A percentile compares a stretch with the other conserved stretches of the same genome.
Evolutionary conservation across 2,329 filamentous ascomycete genomes (phyloP).

Genomic region (Talaromyces sp.): DNA sequence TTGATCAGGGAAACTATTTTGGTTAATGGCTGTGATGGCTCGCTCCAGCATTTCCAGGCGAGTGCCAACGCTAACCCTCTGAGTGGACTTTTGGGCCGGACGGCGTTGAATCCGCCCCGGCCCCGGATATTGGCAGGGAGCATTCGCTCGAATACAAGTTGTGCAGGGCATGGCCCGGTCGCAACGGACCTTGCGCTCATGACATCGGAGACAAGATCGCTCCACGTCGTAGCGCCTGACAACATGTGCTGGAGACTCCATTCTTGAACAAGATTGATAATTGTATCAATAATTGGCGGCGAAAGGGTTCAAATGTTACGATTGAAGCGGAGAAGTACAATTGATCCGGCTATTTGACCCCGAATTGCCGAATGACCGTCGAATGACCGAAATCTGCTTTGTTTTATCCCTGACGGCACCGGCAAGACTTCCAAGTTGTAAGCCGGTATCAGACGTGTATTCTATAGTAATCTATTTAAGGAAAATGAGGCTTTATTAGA

Average conservation of each 20-base stretch:
- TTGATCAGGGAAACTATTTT: not conserved
- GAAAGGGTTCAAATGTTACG: not conserved
- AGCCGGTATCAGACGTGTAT: too few relatives aligned
- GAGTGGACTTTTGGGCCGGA: conserved; percentile 11
- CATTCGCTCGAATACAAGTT: conserved; percentile 18
- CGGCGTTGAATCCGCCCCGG: conserved; percentile 19
- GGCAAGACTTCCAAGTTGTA: too few relatives aligned
- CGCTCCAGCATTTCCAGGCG: conserved; percentile 19
- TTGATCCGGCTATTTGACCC: not conserved
- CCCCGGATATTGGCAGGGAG: conserved; percentile 18
- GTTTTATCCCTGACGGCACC: too few relatives aligned
- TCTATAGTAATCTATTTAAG: too few relatives aligned
- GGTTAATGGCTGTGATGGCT: not conserved
- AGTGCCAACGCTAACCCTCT: conserved; percentile 8
- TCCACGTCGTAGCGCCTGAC: conserved; percentile 19
- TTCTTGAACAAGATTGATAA: not conserved
- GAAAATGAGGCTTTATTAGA: too few relatives aligned
- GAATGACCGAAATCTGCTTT: too few relatives aligned
- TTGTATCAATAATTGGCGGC: not conserved
- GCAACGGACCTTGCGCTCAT: conserved; percentile 23
- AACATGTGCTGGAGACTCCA: not conserved
- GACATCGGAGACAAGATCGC: conserved; percentile 22
- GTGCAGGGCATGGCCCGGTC: conserved; percentile 18
- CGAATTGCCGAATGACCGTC: not conserved
- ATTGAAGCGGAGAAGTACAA: not conserved